Base-by-base conservation (phyloP, 352 stramenopile genomes). In the Globisporangium nodosum region DNA sequence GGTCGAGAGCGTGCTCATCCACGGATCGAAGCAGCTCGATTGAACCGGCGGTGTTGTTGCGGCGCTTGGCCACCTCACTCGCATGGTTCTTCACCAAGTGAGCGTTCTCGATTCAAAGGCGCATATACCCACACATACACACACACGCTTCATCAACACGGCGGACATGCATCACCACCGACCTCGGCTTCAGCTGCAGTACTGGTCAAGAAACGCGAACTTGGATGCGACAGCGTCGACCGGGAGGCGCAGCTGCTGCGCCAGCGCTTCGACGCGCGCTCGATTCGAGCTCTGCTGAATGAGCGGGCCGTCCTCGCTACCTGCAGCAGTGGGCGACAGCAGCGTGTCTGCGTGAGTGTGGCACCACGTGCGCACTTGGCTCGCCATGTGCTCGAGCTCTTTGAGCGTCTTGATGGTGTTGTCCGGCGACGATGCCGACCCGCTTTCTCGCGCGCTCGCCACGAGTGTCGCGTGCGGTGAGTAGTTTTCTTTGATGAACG, bases 401-500 rank as follows among this genome's bases (percentile, higher is more conserved):
- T 61, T 43, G 33, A 81, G 47, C 55, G 65, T 71, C 8, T 66
- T 60, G 56, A 15, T 71, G 13, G 56, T 56, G 54, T 9, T 27
- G 50, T 54, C 68, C 27, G 47, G 61, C 30, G 27, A 60, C 62
- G 70, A 37, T 40, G 67, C 48, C 56, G 63, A 51, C 58, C 57
- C 9, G 51, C 15, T 47, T 20, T 6, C 16, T n/a, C 40, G 40
- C 40, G 5, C 5, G 9, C 9, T 6, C 9, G 33, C 33, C 33
- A 47, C 40, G 15, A 12, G 40, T 12, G 40, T 47, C 40, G 64
- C 58, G 1, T 43, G 65, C 13, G 72, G 70, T 1, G 67, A 69
- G 47, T 83, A 81, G 47, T 87, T 84, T 33, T 78, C 72, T 33
- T 65, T 70, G 40, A 94, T 84, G 49, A 94, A 94, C 27, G 78